Evolutionary conservation across 2,329 filamentous ascomycete species (phyloP).

Genomic region (Colletotrichum falcatum): DNA sequence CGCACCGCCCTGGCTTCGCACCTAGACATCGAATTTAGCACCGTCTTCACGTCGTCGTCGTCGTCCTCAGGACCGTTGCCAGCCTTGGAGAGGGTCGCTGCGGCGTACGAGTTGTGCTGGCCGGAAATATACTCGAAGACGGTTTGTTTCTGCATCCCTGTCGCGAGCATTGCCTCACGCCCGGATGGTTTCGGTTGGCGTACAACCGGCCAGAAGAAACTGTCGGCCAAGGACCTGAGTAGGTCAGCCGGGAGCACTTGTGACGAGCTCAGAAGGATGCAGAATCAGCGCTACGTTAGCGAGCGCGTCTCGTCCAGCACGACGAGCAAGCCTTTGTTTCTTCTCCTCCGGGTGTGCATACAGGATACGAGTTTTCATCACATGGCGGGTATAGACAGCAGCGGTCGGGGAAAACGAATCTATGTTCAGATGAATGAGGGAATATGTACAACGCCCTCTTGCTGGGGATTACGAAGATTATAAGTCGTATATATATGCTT

Average conservation of each 20-base stretch:
- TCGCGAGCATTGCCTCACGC: constrained; percentile 57
- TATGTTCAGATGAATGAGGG: constrained; percentile 23
- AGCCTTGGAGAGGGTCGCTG: too few relatives aligned
- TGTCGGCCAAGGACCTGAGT: constrained; percentile 53
- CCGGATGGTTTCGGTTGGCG: constrained; percentile 67
- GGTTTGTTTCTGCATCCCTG: constrained; percentile 64
- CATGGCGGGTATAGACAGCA: too few relatives aligned
- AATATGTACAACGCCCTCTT: constrained; percentile 21
- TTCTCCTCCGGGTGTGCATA: too few relatives aligned
- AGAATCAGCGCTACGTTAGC: not conserved
- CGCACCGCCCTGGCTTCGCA: too few relatives aligned
- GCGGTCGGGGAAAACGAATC: constrained; percentile 5
- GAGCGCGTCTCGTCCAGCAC: not conserved
- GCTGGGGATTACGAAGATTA: constrained; percentile 25
- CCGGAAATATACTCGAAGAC: constrained; percentile 55
- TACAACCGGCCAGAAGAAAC: constrained; percentile 56
- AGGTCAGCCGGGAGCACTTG: constrained; percentile 44
- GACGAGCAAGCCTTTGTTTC: not conserved
- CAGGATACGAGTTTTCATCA: too few relatives aligned
- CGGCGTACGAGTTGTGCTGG: constrained; percentile 57
- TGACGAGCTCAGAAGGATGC: not conserved
- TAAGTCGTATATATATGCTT: constrained; percentile 36
- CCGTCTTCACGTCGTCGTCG: too few relatives aligned
- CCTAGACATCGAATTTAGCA: too few relatives aligned
- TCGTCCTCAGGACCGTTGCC: too few relatives aligned